Conservation (phyloP, 2,329 filamentous ascomycete species). For the Xylariaceae sp. region DNA sequence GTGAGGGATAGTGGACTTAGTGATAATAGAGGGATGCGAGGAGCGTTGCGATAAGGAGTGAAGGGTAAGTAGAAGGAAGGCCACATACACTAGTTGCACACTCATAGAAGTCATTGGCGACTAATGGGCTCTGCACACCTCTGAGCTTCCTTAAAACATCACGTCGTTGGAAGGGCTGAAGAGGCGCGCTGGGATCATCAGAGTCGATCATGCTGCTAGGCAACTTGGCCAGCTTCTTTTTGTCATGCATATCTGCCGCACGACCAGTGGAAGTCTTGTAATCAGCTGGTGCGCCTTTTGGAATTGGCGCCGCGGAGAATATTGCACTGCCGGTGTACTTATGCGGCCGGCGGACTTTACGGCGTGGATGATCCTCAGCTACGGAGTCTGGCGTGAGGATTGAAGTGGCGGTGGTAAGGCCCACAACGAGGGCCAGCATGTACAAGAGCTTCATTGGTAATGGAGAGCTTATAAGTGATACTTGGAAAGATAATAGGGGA, state of each 20-base stretch:
- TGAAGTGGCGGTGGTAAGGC: conserved; percentile 33
- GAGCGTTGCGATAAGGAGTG: neutral
- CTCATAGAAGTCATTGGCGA: conserved; percentile 43
- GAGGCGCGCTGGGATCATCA: conserved; percentile 8
- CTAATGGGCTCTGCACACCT: conserved; percentile 21
- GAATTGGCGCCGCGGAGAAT: neutral
- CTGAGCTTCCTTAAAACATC: conserved; percentile 28
- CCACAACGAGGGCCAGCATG: conserved; percentile 34
- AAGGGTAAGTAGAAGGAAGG: neutral
- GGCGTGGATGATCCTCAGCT: conserved; percentile 12
- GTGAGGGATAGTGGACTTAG: neutral
- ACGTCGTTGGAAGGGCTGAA: conserved; percentile 23
- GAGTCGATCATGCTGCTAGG: conserved; percentile 29
- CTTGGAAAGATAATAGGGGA: neutral
- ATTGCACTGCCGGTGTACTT: conserved; percentile 7
- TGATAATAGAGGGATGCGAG: neutral
- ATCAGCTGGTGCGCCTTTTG: conserved; percentile 18
- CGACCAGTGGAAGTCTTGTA: conserved; percentile 32
- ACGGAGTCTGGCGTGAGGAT: conserved; percentile 21
- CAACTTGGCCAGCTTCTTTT: conserved; percentile 34
- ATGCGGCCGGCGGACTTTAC: conserved; percentile 26
- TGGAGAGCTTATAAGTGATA: neutral
- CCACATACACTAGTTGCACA: conserved; percentile 41
- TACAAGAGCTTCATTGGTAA: conserved; percentile 36
- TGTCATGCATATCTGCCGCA: conserved; percentile 31